Conservation (phyloP, 208 protist species). For the Giardia duodenalis region DNA sequence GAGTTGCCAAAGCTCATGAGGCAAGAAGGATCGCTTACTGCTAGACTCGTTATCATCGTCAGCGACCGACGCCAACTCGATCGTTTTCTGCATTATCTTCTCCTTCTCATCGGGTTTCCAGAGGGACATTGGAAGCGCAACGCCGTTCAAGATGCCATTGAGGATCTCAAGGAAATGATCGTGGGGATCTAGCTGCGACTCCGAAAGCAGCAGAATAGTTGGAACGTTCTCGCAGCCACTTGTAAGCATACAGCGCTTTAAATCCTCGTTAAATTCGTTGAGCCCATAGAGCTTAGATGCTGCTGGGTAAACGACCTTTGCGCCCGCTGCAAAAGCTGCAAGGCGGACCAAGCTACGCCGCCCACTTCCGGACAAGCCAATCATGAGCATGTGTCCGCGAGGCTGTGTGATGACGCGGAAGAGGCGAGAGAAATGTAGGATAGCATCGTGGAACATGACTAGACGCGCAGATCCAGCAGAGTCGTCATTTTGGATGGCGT, state of each 20-base stretch:
- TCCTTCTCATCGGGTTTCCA: constrained; percentile 82
- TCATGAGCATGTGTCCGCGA: constrained; percentile 71
- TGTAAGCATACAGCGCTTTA: constrained; percentile 44
- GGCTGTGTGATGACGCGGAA: constrained; percentile 76
- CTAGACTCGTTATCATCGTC: neutral
- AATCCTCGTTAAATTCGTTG: constrained; percentile 76
- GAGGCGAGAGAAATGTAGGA: constrained; percentile 78
- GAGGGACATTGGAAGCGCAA: constrained; percentile 80
- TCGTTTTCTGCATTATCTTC: constrained; percentile 60
- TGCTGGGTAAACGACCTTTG: constrained; percentile 68
- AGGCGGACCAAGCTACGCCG: constrained; percentile 65
- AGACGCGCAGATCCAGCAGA: constrained; percentile 55
- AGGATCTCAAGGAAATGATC: constrained; percentile 93
- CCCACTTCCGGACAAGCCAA: constrained; percentile 82
- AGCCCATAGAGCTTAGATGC: constrained; percentile 74
- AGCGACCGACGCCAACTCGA: neutral
- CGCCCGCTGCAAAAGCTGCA: constrained; percentile 66
- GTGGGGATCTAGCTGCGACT: constrained; percentile 76
- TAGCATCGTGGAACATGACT: constrained; percentile 89
- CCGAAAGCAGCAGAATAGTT: constrained; percentile 88
- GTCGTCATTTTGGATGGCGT: neutral
- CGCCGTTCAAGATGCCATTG: constrained; percentile 94
- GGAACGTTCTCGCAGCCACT: constrained; percentile 33
- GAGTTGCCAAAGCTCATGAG: constrained; percentile 7
- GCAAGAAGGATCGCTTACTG: too few species aligned